Evolutionary conservation across 2,329 filamentous ascomycete genomes (phyloP), one percentile per base, ranked within the genome.

Genomic region (Westerdykella aurantiaca): DNA sequence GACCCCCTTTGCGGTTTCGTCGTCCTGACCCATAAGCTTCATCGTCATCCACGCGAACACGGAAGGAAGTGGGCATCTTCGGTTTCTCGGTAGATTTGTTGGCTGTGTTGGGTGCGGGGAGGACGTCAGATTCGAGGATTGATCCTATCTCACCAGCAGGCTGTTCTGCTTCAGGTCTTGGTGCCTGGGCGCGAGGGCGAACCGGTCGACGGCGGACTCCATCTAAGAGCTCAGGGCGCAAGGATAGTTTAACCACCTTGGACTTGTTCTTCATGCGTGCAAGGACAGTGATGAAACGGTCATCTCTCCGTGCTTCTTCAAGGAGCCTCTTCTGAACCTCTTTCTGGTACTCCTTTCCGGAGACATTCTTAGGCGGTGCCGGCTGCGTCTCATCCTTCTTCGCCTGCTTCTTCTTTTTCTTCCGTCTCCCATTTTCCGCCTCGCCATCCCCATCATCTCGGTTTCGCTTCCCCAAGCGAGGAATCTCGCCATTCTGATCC

Each of bases 321-420:
- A 69, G 50, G 12, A 65, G 64, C 57, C 60, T 69, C 58, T 52
- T 72, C 60, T 75, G 67, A 37, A 73, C 67, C 49, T 74, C 68
- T 41, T 70, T 70, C 46, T 72, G 68, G 44, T 72, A 76, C 43
- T 76, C 69, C 38, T 69, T 64, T 9, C 71, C 71, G 9, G 71
- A 68, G 21, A 68, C 66, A 35, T 63, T 73, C 53, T 70, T 72
- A 6, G 50, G 64, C 47, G 65, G 45, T 47, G 58, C 42, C 51
- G 56, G 41, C 56, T 60, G 60, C 25, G 58, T 48, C 50, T 69
- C 69, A 25, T 62, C 61, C 23, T 69, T 67, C 18, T 63, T 65
- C 34, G 67, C 68, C 38, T 55, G 61, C 46, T 50, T 55, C 23
- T 54, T 53, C 43, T 55, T 57, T 40, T 57, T 52, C 31, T 53